Percentiles rank a stretch among this genome's conserved stretches.
These are phyloP conservation scores for Lichtheimia corymbifera DNA, from an alignment of 371 early-diverging fungal genomes.

Conservation along the genomic window DNA sequence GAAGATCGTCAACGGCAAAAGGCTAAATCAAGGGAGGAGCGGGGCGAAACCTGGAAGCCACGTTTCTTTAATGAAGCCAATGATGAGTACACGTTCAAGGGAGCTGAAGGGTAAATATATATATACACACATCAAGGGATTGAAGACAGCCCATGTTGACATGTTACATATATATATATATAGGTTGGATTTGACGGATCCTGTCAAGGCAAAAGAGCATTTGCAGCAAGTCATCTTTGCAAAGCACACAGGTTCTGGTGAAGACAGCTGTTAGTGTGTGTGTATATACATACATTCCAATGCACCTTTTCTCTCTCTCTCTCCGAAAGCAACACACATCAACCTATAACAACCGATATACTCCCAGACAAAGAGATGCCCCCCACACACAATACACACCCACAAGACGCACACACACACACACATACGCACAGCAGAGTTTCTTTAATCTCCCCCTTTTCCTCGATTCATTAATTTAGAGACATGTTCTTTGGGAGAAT, in stretches of 20 bases:
- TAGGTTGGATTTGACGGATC: constrained; percentile 15
- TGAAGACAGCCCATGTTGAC: not conserved
- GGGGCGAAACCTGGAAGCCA: constrained; percentile 47
- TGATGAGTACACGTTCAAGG: constrained; percentile 30
- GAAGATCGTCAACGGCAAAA: constrained; percentile 81
- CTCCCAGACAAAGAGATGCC: too few relatives aligned
- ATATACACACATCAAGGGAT: not conserved
- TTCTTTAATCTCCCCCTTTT: not conserved
- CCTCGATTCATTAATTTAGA: too few relatives aligned
- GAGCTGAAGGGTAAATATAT: constrained; percentile 21
- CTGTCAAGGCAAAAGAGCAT: constrained; percentile 12
- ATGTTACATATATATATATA: not conserved
- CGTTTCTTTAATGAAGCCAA: constrained; percentile 51
- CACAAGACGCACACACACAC: not conserved
- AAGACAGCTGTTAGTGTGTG: too few relatives aligned
- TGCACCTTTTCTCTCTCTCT: too few relatives aligned
- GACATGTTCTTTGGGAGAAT: too few relatives aligned
- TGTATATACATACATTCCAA: too few relatives aligned
- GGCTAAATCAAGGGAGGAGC: constrained; percentile 60
- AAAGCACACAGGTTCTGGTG: constrained; percentile 3
- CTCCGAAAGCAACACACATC: too few relatives aligned
- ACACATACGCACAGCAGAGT: not conserved
- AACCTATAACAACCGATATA: too few relatives aligned
- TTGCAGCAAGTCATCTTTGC: constrained; percentile 12
- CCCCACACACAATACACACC: too few relatives aligned